Percentiles rank a stretch among this genome's conserved stretches.
These are phyloP conservation scores for Daldinia bambusicola DNA, from an alignment of 495 filamentous ascomycete species.

Conservation along the genomic window DNA sequence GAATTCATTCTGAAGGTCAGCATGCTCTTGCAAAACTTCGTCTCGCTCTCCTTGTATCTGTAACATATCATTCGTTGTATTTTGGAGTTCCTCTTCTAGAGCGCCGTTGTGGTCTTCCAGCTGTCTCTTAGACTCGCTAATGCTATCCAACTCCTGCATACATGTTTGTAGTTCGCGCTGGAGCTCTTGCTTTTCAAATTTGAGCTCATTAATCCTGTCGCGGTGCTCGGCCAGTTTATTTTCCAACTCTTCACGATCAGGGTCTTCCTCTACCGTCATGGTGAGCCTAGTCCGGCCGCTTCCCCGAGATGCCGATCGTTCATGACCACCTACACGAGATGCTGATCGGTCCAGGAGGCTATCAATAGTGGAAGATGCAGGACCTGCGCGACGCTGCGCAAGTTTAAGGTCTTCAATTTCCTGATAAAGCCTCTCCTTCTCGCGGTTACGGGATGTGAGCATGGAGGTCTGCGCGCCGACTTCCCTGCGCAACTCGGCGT, in stretches of 20 bases:
- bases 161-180: constrained; percentile 76
- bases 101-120: constrained; percentile 68
- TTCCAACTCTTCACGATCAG: constrained; percentile 87
- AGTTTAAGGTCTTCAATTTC: constrained; percentile 98
- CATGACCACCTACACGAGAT: constrained; percentile 75
- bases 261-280: constrained; percentile 75
- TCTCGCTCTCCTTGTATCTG: constrained; percentile 87
- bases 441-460: constrained; percentile 94
- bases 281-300: constrained; percentile 73
- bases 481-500: constrained; percentile 89
- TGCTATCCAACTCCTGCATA: constrained; percentile 71
- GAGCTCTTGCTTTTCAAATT: constrained; percentile 84
- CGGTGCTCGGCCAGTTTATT: constrained; percentile 82
- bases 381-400: constrained; percentile 72
- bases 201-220: constrained; percentile 84
- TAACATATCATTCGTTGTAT: constrained; percentile 80
- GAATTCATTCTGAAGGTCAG: constrained; percentile 82
- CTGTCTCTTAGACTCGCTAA: constrained; percentile 66
- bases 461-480: constrained; percentile 96
- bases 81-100: constrained; percentile 79
- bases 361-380: constrained; percentile 75
- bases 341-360: constrained; percentile 93
- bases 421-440: constrained; percentile 93
- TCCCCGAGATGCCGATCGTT: constrained; percentile 73
- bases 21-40: constrained; percentile 78